Evolutionary conservation across 441 rosid species (phyloP).

Genomic region (Gossypium schwendimanii): DNA sequence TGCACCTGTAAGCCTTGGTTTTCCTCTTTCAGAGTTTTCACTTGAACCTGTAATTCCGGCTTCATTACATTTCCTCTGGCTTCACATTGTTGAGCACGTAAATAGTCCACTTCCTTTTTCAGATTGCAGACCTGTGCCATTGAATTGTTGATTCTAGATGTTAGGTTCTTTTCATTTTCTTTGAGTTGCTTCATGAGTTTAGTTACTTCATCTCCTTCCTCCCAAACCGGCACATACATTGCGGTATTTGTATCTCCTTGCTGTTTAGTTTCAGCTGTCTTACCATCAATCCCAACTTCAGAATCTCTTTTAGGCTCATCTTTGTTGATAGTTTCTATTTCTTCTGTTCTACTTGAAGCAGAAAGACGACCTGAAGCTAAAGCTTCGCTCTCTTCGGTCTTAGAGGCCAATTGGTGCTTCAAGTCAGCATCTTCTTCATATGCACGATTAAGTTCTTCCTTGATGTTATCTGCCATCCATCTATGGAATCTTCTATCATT

Average conservation of each 20-base stretch:
- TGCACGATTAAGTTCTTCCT: slow-evolving; percentile 16
- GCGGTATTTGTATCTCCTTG: slow-evolving; percentile 36
- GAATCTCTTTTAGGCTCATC: slow-evolving; percentile 27
- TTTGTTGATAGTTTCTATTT: slow-evolving; percentile 14
- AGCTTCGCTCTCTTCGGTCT: slow-evolving; percentile 28
- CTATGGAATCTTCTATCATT: not conserved
- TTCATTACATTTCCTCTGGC: slow-evolving; percentile 28
- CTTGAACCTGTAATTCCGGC: slow-evolving; percentile 31
- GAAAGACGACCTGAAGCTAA: slow-evolving; percentile 14
- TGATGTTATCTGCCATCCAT: slow-evolving; percentile 7
- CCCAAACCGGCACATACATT: slow-evolving; percentile 35
- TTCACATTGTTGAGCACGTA: slow-evolving; percentile 31
- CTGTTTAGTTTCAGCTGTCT: slow-evolving; percentile 39
- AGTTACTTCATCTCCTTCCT: slow-evolving; percentile 41
- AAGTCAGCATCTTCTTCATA: slow-evolving; percentile 22
- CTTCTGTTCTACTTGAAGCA: slow-evolving; percentile 22
- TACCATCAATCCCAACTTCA: slow-evolving; percentile 41
- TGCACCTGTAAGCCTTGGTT: slow-evolving; percentile 25
- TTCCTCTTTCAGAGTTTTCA: slow-evolving; percentile 32
- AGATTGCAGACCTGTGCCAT: slow-evolving; percentile 27
- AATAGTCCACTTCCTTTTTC: slow-evolving; percentile 41
- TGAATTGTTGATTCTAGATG: slow-evolving; percentile 33
- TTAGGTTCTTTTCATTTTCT: slow-evolving; percentile 38
- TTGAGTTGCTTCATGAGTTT: slow-evolving; percentile 37
- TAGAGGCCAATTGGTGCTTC: slow-evolving; percentile 23